Percentiles rank a stretch among this genome's conserved stretches.
Conservation (phyloP, 1,284 basidiomycete genomes). For the Grifola frondosa region DNA sequence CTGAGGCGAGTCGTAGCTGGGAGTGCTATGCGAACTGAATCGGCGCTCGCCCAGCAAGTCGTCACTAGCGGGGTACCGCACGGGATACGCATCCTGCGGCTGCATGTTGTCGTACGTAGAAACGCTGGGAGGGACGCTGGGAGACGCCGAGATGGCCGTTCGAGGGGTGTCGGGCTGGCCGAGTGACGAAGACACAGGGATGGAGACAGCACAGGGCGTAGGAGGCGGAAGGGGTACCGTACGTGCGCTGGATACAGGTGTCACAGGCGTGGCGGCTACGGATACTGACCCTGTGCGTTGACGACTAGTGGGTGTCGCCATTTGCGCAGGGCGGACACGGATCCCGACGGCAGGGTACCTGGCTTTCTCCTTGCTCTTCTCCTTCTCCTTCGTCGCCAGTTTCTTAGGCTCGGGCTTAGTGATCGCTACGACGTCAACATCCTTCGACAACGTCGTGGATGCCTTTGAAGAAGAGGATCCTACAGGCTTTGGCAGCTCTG, state of each 20-base stretch:
- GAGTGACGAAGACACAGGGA: neutral
- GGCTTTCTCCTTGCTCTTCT: constrained; percentile 19
- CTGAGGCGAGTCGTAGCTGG: constrained; percentile 21
- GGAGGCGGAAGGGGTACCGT: neutral
- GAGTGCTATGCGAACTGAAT: constrained; percentile 18
- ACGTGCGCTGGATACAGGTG: constrained; percentile 8
- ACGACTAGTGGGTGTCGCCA: constrained; percentile 16
- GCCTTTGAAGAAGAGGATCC: constrained; percentile 10
- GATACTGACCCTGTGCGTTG: constrained; percentile 25
- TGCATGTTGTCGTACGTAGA: constrained; percentile 20
- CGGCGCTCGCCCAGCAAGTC: constrained; percentile 19
- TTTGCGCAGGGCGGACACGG: constrained; percentile 24
- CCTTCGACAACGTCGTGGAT: constrained; percentile 3
- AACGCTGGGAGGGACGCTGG: constrained; percentile 1
- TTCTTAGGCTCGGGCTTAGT: constrained; percentile 12
- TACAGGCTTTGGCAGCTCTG: constrained; percentile 16
- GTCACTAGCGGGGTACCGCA: constrained; percentile 21
- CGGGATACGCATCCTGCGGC: no score
- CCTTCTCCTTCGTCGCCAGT: constrained; percentile 23
- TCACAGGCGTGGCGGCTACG: constrained; percentile 7
- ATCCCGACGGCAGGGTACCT: constrained; percentile 26
- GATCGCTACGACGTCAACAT: constrained; percentile 16
- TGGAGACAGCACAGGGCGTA: neutral
- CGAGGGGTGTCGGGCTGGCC: neutral
- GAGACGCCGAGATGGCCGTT: neutral